These are phyloP conservation scores for Gaertneriomyces sp. DNA, from an alignment of 192 early-diverging fungal genomes.

Conservation along the genomic window DNA sequence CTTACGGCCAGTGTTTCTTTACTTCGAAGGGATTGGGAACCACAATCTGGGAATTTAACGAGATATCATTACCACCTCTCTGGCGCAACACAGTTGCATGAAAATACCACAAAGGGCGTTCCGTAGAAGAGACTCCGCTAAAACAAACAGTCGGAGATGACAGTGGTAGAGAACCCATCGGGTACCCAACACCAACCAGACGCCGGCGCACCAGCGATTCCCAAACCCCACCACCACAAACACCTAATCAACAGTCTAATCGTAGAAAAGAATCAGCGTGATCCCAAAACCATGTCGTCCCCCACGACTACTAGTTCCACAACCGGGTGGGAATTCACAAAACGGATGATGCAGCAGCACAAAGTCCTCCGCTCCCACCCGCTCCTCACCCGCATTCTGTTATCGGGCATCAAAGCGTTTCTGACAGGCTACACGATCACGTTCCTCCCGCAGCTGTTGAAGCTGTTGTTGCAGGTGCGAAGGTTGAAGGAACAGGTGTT, in stretches of 20 bases:
- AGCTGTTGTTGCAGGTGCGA: conserved; percentile 5
- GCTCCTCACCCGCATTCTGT: conserved; percentile 10
- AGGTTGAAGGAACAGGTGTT: not conserved
- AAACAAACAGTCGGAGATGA: no score
- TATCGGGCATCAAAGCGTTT: conserved; percentile 25
- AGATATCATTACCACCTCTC: no score
- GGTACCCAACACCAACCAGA: no score
- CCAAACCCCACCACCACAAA: conserved; percentile 1
- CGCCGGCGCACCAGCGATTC: no score
- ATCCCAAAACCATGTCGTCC: not conserved
- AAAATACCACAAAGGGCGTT: no score
- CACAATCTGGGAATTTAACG: no score
- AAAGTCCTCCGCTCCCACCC: not conserved
- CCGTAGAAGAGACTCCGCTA: no score
- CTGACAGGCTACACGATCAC: conserved; percentile 20
- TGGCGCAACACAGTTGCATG: no score
- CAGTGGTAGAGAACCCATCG: no score
- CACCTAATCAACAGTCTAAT: not conserved
- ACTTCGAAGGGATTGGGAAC: no score
- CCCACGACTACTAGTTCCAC: not conserved
- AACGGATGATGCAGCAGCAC: not conserved
- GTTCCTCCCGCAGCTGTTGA: conserved; percentile 9
- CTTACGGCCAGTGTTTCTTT: no score
- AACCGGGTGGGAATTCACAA: not conserved
- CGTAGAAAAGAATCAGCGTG: not conserved